phyloP scores from a whole-genome alignment of 2,329 filamentous ascomycete genomes.

The Venturia pyrina region DNA sequence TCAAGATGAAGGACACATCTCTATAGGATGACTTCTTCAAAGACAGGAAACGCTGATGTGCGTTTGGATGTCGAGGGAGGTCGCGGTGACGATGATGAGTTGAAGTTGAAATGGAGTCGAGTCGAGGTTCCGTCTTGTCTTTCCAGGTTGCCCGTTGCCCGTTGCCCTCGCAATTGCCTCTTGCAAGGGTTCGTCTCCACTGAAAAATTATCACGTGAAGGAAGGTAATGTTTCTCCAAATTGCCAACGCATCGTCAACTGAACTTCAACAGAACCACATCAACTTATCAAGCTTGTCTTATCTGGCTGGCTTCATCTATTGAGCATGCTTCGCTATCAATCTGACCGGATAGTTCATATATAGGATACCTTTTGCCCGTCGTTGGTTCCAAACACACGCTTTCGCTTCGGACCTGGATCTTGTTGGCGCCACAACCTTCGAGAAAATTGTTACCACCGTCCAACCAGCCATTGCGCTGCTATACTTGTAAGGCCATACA shows the following conservation, averaged over 20 bases:
- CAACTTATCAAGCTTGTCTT: background rate
- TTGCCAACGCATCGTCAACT: background rate
- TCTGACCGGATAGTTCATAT: too few species aligned
- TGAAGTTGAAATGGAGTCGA: background rate
- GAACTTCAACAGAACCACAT: background rate
- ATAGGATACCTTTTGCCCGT: too few species aligned
- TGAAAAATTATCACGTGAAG: background rate
- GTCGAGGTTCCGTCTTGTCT: background rate
- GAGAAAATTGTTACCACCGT: too few species aligned
- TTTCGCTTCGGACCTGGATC: too few species aligned
- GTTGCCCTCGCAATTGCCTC: background rate
- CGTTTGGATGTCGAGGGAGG: background rate
- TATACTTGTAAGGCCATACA: too few species aligned
- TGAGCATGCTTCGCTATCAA: too few species aligned
- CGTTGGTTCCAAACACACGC: too few species aligned
- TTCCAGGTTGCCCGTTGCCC: background rate
- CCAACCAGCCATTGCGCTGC: too few species aligned
- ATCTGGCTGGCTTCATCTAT: too few species aligned
- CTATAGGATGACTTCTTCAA: background rate
- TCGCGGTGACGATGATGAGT: background rate
- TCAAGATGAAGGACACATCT: background rate
- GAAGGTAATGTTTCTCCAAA: background rate
- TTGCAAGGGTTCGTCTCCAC: background rate
- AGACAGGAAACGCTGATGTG: background rate
- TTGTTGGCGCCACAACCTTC: too few species aligned